phyloP scores from a whole-genome alignment of 2,329 filamentous ascomycete genomes.

The Zymoseptoria ardabiliae region DNA sequence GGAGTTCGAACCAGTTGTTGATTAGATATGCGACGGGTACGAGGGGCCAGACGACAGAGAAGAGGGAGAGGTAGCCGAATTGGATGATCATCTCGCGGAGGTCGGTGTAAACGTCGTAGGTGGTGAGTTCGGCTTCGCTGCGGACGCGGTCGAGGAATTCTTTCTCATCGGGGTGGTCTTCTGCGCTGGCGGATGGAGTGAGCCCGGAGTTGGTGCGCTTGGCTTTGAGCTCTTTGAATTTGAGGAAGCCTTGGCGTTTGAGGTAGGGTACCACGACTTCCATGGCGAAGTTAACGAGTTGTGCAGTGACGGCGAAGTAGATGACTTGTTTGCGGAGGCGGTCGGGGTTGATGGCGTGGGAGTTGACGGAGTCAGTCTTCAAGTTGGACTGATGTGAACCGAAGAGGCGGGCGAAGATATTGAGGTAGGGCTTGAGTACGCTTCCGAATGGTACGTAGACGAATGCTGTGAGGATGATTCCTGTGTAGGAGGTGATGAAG shows the following conservation, averaged over 20 bases:
- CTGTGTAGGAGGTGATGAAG: conserved; percentile 91
- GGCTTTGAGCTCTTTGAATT: conserved; percentile 68
- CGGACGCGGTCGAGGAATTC: conserved; percentile 75
- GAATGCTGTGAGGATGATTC: conserved; percentile 86
- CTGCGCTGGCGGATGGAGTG: conserved; percentile 30
- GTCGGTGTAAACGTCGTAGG: conserved; percentile 85
- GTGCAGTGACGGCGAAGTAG: conserved; percentile 90
- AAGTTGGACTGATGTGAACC: conserved; percentile 68
- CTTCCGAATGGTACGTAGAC: conserved; percentile 89
- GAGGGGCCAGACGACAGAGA: conserved; percentile 92
- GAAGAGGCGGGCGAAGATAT: conserved; percentile 70
- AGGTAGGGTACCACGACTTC: conserved; percentile 80
- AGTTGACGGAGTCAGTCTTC: conserved; percentile 41
- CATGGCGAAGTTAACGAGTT: conserved; percentile 77
- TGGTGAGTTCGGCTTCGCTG: conserved; percentile 70
- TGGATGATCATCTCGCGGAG: conserved; percentile 85
- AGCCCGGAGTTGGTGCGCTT: conserved; percentile 45
- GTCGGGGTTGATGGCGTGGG: conserved; percentile 73
- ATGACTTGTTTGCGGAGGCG: conserved; percentile 86
- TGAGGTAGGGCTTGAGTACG: conserved; percentile 74
- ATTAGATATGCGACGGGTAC: conserved; percentile 80
- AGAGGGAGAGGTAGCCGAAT: conserved; percentile 81
- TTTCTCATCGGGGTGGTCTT: conserved; percentile 69
- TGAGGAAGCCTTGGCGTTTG: conserved; percentile 70
- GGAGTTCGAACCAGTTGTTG: conserved; percentile 94